A percentile compares a stretch with the other conserved stretches of the same genome.
phyloP scores from a whole-genome alignment of 2,329 filamentous ascomycete species.

The Sporothrix euskadiensis region DNA sequence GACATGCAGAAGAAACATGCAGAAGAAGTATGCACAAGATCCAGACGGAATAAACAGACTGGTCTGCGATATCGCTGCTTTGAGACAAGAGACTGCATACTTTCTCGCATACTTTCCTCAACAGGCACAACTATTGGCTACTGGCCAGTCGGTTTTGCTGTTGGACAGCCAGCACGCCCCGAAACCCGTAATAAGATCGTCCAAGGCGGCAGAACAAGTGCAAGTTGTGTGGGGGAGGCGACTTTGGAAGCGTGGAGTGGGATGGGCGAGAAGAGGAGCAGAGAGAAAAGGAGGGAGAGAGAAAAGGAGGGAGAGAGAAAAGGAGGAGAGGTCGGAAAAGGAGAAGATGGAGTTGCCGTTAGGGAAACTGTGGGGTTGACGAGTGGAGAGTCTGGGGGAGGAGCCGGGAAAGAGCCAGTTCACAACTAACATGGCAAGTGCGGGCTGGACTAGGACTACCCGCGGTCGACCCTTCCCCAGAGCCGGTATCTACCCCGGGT shows the following conservation, averaged over 20 bases:
- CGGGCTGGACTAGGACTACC: slow-evolving; percentile 10
- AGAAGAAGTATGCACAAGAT: neutral
- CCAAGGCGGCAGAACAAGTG: slow-evolving; percentile 14
- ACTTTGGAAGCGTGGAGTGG: neutral
- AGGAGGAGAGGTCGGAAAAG: neutral
- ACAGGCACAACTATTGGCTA: neutral
- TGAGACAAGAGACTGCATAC: neutral
- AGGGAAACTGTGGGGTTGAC: neutral
- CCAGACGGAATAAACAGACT: no score
- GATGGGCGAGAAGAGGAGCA: neutral
- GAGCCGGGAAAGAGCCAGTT: neutral
- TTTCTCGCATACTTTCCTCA: neutral
- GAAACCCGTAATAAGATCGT: slow-evolving; percentile 24
- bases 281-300: neutral
- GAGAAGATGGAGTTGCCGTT: neutral
- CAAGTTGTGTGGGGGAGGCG: slow-evolving; percentile 7
- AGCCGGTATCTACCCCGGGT: neutral
- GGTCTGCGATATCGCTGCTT: slow-evolving; percentile 4
- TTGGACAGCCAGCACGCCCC: neutral
- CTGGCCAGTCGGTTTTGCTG: neutral
- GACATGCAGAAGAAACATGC: neutral
- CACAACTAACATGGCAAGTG: slow-evolving; percentile 6
- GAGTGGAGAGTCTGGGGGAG: neutral
- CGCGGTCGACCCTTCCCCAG: slow-evolving; percentile 6
- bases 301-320: neutral